Evolutionary conservation across 805 yeast species (phyloP).

Genomic region (Kregervanrija delftensis): DNA sequence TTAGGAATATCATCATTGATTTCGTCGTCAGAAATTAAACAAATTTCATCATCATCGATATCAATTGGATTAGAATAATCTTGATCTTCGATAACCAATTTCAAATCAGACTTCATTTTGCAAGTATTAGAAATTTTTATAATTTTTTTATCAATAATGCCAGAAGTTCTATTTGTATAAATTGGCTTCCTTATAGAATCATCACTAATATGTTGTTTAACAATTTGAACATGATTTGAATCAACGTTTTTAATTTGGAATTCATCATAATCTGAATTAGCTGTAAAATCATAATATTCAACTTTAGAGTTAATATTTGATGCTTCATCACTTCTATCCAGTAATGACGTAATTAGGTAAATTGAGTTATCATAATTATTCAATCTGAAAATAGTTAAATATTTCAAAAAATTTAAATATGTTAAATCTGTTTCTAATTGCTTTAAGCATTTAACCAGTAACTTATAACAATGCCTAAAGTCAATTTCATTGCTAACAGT

Average conservation of each 20-base stretch:
- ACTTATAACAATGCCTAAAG: slow-evolving; percentile 9
- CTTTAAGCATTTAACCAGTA: slow-evolving; percentile 19
- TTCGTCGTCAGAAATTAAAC: slow-evolving; percentile 5
- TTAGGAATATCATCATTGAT: slow-evolving; percentile 4
- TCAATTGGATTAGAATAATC: slow-evolving; percentile 12
- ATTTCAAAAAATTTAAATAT: slow-evolving; percentile 15
- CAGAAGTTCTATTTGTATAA: slow-evolving; percentile 12
- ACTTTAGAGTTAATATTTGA: slow-evolving; percentile 13
- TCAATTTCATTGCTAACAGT: background rate
- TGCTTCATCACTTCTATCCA: background rate
- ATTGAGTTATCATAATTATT: slow-evolving; percentile 24
- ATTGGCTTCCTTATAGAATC: slow-evolving; percentile 16
- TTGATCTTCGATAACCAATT: slow-evolving; percentile 5
- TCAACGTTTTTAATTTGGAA: slow-evolving; percentile 17
- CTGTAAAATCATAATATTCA: slow-evolving; percentile 10
- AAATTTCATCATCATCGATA: slow-evolving; percentile 10
- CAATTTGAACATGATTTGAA: slow-evolving; percentile 16
- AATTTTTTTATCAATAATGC: slow-evolving; percentile 13
- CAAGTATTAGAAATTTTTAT: slow-evolving; percentile 15
- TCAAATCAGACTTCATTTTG: background rate
- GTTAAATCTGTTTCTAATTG: slow-evolving; percentile 10
- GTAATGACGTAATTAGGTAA: slow-evolving; percentile 18
- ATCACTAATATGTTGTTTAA: slow-evolving; percentile 18
- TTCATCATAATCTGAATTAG: slow-evolving; percentile 18
- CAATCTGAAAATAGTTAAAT: slow-evolving; percentile 16